Conservation (phyloP, 768 basidiomycete species). For the Mycena olivaceomarginata region DNA sequence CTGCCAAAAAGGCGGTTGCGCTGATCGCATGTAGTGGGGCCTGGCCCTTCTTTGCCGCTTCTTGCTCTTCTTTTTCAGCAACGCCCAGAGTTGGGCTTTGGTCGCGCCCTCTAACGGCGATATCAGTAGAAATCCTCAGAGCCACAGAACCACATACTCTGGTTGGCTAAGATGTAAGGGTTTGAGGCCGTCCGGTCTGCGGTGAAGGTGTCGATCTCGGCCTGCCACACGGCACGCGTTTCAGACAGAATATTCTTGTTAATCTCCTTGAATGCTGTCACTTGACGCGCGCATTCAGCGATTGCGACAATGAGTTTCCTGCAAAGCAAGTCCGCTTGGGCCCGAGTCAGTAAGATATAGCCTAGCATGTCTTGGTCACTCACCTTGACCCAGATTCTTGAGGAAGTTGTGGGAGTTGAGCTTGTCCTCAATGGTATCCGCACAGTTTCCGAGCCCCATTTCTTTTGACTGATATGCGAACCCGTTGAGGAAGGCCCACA, state of each 20-base stretch:
- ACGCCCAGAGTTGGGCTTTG: constrained; percentile 15
- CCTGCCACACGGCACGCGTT: background rate
- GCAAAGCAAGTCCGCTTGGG: too few relatives aligned
- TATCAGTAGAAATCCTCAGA: too few relatives aligned
- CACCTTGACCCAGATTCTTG: constrained; percentile 38
- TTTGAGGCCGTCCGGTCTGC: constrained; percentile 15
- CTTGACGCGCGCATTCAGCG: constrained; percentile 25
- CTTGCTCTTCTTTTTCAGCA: constrained; percentile 17
- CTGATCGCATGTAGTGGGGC: constrained; percentile 11
- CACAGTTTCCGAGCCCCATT: constrained; percentile 50
- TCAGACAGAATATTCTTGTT: background rate
- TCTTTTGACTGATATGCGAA: constrained; percentile 50
- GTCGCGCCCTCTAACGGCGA: background rate
- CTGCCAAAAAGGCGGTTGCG: constrained; percentile 20
- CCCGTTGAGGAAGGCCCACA: constrained; percentile 52
- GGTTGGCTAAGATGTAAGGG: constrained; percentile 7
- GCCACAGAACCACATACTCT: too few relatives aligned
- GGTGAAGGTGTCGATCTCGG: constrained; percentile 3
- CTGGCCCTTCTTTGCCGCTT: background rate
- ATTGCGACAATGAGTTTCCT: constrained; percentile 37
- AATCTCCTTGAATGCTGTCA: constrained; percentile 11
- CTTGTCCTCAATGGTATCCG: constrained; percentile 52
- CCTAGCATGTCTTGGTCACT: too few relatives aligned
- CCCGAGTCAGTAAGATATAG: too few relatives aligned
- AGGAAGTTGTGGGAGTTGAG: constrained; percentile 45